Percentiles rank a stretch among this genome's conserved stretches.
These are phyloP conservation scores for Backusella australiensis DNA, from an alignment of 192 early-diverging fungal species.

Conservation along the genomic window DNA sequence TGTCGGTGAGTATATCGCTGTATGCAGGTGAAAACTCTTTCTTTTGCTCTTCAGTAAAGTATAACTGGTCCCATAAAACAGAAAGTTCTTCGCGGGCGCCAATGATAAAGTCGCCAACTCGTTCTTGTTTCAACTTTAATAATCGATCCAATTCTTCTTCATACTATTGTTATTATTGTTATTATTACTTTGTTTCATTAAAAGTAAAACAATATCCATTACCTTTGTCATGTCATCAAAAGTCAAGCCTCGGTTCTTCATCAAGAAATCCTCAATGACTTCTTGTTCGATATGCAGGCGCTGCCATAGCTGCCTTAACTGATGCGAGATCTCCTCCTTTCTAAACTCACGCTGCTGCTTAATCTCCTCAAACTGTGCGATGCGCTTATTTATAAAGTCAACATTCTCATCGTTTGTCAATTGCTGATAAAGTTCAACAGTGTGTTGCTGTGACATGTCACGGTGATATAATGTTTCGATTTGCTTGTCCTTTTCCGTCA, in stretches of 20 bases:
- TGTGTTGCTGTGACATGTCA: neutral
- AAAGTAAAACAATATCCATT: neutral
- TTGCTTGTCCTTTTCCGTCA: neutral
- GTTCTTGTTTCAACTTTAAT: slow-evolving; percentile 36
- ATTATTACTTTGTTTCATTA: neutral
- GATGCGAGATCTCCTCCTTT: slow-evolving; percentile 18
- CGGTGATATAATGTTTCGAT: neutral
- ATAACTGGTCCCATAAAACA: slow-evolving; percentile 42
- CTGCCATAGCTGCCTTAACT: slow-evolving; percentile 19
- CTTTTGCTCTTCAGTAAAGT: slow-evolving; percentile 25
- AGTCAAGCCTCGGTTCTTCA: slow-evolving; percentile 8
- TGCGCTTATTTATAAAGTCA: neutral
- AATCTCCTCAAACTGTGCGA: slow-evolving; percentile 17
- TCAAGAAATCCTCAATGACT: neutral
- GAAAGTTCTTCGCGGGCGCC: slow-evolving; percentile 35
- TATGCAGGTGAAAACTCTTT: slow-evolving; percentile 15
- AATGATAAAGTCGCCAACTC: slow-evolving; percentile 42
- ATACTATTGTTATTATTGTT: slow-evolving; percentile 29
- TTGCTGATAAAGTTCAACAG: neutral
- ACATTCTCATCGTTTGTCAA: neutral
- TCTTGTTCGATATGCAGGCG: slow-evolving; percentile 13
- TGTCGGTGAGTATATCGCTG: slow-evolving; percentile 18
- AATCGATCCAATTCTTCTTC: slow-evolving; percentile 40
- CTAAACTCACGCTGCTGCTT: slow-evolving; percentile 27
- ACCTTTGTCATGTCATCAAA: slow-evolving; percentile 13